A percentile compares a stretch with the other conserved stretches of the same genome.
Evolutionary conservation across 208 protist genomes (phyloP).

Genomic region (Leishmania braziliensis): DNA sequence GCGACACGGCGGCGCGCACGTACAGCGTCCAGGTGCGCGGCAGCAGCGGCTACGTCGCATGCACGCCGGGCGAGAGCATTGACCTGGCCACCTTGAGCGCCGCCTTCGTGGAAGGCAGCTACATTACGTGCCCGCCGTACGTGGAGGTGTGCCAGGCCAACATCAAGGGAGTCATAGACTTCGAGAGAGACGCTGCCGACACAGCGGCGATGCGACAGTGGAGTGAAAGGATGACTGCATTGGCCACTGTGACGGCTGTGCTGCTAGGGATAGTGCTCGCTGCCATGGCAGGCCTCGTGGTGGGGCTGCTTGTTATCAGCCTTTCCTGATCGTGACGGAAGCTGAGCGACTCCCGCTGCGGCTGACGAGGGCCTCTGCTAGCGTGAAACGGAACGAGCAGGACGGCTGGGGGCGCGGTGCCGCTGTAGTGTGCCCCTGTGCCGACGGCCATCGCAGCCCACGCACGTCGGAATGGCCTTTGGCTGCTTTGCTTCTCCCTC

Average conservation of each 20-base stretch:
- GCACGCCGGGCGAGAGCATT: neutral
- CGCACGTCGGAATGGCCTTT: neutral
- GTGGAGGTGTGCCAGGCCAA: slow-evolving; percentile 1
- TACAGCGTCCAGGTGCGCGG: neutral
- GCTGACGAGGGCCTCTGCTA: no score
- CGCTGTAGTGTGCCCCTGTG: neutral
- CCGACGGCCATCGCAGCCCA: no score
- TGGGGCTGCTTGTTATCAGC: no score
- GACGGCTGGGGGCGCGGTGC: neutral
- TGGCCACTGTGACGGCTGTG: no score
- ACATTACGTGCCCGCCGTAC: neutral
- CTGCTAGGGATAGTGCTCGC: no score
- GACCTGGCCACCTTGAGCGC: neutral
- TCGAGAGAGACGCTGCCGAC: no score
- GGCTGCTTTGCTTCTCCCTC: neutral
- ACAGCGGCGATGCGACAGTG: no score
- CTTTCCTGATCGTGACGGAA: no score
- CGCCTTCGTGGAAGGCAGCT: neutral
- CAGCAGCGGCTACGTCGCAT: neutral
- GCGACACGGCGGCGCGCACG: neutral
- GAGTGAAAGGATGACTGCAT: no score
- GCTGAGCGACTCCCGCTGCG: no score
- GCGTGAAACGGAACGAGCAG: neutral
- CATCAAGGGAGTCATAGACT: neutral
- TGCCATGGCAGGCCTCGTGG: no score